A percentile compares a stretch with the other conserved stretches of the same genome.
These are phyloP conservation scores for Stevia rebaudiana DNA, from an alignment of 140 eudicot species.

Conservation along the genomic window DNA sequence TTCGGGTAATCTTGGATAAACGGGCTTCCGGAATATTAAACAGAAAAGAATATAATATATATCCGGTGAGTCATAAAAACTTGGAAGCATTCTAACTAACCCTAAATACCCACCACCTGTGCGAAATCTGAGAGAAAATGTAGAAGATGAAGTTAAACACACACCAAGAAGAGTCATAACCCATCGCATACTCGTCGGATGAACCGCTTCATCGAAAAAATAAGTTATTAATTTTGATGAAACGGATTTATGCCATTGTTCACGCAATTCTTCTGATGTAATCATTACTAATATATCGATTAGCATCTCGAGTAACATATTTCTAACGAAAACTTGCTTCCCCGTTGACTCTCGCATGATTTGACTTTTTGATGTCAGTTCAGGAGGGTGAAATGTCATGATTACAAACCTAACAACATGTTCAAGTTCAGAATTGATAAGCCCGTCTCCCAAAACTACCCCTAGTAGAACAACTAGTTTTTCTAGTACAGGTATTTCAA, in stretches of 20 bases:
- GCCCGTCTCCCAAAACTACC: slow-evolving; percentile 72
- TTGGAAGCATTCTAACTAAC: slow-evolving; percentile 73
- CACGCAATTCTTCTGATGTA: slow-evolving; percentile 75
- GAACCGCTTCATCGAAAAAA: slow-evolving; percentile 95
- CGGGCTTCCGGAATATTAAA: slow-evolving; percentile 85
- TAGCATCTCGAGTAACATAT: slow-evolving; percentile 98
- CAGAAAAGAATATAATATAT: slow-evolving; percentile 90
- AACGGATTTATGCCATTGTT: slow-evolving; percentile 92
- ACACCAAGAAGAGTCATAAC: slow-evolving; percentile 96
- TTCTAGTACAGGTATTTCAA: slow-evolving; percentile 95
- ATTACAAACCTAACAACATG: slow-evolving; percentile 83
- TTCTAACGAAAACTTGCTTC: slow-evolving; percentile 88
- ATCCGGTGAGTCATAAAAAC: slow-evolving; percentile 96
- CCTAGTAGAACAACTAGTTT: slow-evolving; percentile 70
- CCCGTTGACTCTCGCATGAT: slow-evolving; percentile 83
- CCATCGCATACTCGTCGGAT: slow-evolving; percentile 99
- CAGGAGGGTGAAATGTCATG: slow-evolving; percentile 95
- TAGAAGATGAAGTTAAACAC: slow-evolving; percentile 79
- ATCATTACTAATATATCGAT: slow-evolving; percentile 73
- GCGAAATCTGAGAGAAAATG: slow-evolving; percentile 79
- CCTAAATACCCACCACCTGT: slow-evolving; percentile 93
- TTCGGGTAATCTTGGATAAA: slow-evolving; percentile 94
- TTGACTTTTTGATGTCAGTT: slow-evolving; percentile 43
- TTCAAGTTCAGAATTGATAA: slow-evolving; percentile 81
- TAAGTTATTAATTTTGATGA: slow-evolving; percentile 78